Evolutionary conservation across 495 filamentous ascomycete genomes (phyloP).

Genomic region (Neurospora sp.): DNA sequence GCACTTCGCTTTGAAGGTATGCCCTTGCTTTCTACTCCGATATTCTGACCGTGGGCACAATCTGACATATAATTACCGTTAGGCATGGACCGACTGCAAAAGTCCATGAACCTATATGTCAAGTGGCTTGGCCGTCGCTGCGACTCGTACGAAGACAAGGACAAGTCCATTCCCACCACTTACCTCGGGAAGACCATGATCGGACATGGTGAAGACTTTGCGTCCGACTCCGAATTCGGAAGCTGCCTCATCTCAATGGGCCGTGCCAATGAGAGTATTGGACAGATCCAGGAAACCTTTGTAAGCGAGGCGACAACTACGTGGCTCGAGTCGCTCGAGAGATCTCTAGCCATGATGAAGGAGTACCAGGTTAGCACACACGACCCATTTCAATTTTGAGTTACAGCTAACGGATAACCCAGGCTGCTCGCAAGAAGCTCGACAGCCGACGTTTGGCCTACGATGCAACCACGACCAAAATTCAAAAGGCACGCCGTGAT

Average conservation of each 20-base stretch:
- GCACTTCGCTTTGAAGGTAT: constrained; percentile 79
- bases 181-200: constrained; percentile 85
- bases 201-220: constrained; percentile 87
- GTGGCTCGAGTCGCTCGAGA: constrained; percentile 87
- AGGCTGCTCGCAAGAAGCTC: constrained; percentile 88
- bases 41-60: background rate
- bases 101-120: constrained; percentile 78
- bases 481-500: constrained; percentile 88
- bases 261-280: constrained; percentile 77
- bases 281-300: constrained; percentile 78
- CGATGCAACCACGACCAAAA: constrained; percentile 81
- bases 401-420: constrained; percentile 8
- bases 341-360: constrained; percentile 90
- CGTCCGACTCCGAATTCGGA: constrained; percentile 83
- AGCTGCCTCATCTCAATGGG: constrained; percentile 78
- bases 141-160: constrained; percentile 72
- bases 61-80: background rate
- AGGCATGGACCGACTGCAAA: constrained; percentile 91
- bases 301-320: constrained; percentile 68
- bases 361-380: constrained; percentile 65
- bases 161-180: constrained; percentile 68
- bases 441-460: constrained; percentile 85
- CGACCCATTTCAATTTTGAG: background rate
- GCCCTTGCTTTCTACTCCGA: constrained; percentile 4
- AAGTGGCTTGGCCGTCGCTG: constrained; percentile 83